Evolutionary conservation across 345 rosid species (phyloP), one percentile per base, ranked within the genome.

Genomic region (Populus deltoides): DNA sequence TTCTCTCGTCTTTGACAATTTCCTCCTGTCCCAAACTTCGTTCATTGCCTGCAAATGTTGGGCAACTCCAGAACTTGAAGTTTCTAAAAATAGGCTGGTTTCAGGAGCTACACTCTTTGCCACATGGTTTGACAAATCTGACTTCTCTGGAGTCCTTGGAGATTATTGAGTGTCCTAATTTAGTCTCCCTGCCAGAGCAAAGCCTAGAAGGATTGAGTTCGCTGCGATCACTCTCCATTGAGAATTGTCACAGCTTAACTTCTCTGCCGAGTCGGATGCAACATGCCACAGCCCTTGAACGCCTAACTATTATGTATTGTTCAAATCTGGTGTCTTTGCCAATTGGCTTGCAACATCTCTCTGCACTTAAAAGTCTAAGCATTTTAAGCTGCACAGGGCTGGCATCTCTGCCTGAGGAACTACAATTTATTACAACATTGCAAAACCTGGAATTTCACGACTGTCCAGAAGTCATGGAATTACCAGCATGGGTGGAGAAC

Each of bases 251-350:
- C 59, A 63, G 35, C 43, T 57, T 83, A 0, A 57, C 74, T 38
- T 77, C 79, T 16, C 43, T 83, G 66, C 71, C 83, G 15, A 7
- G 2, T 15, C 72, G 68, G 51, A 24, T 83, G 20, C 81, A 66
- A 24, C 41, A 51, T 29, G 73, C 66, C 61, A 74, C 73, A 1
- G 49, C 76, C 45, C 83, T 83, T 9, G 74, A 63, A 76, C 75
- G 74, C 41, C 71, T 75, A 25, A 80, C 80, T 22, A 66, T 80
- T 29, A 77, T 85, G 80, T 75, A 76, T 29, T 80, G 85, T 62
- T 66, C 67, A 41, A 65, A 59, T 67, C 59, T 77, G 68, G 75
- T 51, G 45, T 71, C 79, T 74, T 73, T 78, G 66, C 77, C 74
- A 0, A 70, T 68, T 18, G 76, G 55, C 33, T 27, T 74, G 65